Base-by-base conservation (phyloP, 2,329 filamentous ascomycete species). In the Monilinia vaccinii-corymbosi region DNA sequence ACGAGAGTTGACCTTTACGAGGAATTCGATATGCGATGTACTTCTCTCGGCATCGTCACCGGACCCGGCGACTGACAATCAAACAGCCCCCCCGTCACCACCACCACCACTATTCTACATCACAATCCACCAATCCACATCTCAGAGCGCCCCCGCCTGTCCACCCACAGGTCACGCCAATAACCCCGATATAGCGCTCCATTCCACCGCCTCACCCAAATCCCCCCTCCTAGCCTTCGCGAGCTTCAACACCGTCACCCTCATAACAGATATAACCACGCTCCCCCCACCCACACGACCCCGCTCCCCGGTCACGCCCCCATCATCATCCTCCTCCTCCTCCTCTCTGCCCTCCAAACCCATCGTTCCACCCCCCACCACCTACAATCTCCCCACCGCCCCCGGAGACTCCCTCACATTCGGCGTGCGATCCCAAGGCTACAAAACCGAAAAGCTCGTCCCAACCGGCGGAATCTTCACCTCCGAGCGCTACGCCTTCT, bases 81-180 rank as follows among this genome's bases (percentile, higher is more conserved):
- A 62, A 18, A 69, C 67, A 55, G 56, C 65, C 2, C 61, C 66
- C 11, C 65, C 66, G 13, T 56, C 62, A 44, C 66, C 66, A 58
- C 67, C 66, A 58, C 67, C 67, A 11, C 66, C 63, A 45, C 65
- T 67, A 21, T 67, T 68, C 44, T 67, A 68, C 53, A 66, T 68
- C 36, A 66, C 66, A 8, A 56, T 68, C 18, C 40, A 36, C 53
- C 64, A 46, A 61, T 61, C 48, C 13, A 32, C 57, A 21, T 23
- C 49, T 7, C 47, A 38, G n/a, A 52, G 31, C 5, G 47, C 25
- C 13, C 46, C 56, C 18, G 36, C 56, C 4, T 13, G 32, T 14
- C 46, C 56, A 32, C 25, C 36, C 9, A n/a, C 28, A 21, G 44
- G 34, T 14, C 28, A 40, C 25, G 21, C 16, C 21, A 60, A 42